Evolutionary conservation across 768 basidiomycete species (phyloP).

Genomic region (Boletellus sp.): DNA sequence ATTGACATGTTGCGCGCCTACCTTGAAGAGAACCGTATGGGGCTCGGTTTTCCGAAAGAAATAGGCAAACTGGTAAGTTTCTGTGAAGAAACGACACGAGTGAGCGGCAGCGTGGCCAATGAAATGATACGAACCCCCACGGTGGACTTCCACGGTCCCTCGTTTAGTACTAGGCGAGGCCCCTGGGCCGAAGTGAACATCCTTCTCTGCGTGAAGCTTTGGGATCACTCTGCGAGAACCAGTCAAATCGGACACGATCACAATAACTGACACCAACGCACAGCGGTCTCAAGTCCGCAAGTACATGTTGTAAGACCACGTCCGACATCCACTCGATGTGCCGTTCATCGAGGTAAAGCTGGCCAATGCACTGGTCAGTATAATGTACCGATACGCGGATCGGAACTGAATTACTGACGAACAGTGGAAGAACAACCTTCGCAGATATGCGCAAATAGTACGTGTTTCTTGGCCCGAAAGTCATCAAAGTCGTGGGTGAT

Average conservation of each 20-base stretch:
- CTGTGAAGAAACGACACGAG: slow-evolving; percentile 36
- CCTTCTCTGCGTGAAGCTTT: slow-evolving; percentile 61
- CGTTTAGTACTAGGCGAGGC: slow-evolving; percentile 50
- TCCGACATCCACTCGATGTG: slow-evolving; percentile 94
- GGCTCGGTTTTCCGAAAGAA: slow-evolving; percentile 81
- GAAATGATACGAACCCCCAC: slow-evolving; percentile 57
- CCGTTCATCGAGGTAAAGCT: slow-evolving; percentile 85
- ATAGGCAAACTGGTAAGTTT: slow-evolving; percentile 87
- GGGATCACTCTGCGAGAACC: slow-evolving; percentile 51
- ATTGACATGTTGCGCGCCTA: slow-evolving; percentile 24
- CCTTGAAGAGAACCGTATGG: slow-evolving; percentile 81
- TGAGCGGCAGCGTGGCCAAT: slow-evolving; percentile 1
- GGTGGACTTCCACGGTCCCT: slow-evolving; percentile 74
- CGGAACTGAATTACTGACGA: slow-evolving; percentile 45
- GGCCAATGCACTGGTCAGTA: slow-evolving; percentile 7
- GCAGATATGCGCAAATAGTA: slow-evolving; percentile 82
- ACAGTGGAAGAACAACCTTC: slow-evolving; percentile 70
- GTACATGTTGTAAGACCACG: slow-evolving; percentile 68
- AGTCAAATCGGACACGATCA: background rate
- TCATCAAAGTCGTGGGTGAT: slow-evolving; percentile 38
- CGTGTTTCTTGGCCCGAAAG: slow-evolving; percentile 68
- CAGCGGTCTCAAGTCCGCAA: slow-evolving; percentile 76
- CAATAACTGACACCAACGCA: slow-evolving; percentile 24
- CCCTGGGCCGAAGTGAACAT: slow-evolving; percentile 39
- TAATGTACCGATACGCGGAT: background rate